A percentile compares a stretch with the other conserved stretches of the same genome.
Conservation (phyloP, 305 asterid genomes). For the Ilex paraguariensis region DNA sequence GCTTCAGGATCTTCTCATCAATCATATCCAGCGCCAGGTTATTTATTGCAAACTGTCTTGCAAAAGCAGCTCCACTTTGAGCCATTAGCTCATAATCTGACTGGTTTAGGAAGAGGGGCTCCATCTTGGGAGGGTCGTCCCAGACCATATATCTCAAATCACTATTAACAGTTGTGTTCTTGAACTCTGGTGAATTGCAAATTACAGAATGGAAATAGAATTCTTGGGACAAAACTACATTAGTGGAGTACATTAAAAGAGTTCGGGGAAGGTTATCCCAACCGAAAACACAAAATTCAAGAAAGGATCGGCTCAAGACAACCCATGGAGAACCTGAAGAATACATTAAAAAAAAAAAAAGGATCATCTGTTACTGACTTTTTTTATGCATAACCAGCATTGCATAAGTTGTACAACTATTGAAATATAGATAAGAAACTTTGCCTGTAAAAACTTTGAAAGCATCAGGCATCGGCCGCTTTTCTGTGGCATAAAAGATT, state of each 20-base stretch:
- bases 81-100: conserved; percentile 60
- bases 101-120: conserved; percentile 59
- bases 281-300: conserved; percentile 84
- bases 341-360: background rate
- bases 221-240: conserved; percentile 69
- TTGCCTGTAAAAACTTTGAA: conserved; percentile 87
- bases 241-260: conserved; percentile 73
- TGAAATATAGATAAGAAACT: conserved; percentile 8
- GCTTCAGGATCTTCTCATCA: conserved; percentile 60
- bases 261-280: conserved; percentile 98
- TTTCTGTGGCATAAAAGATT: conserved; percentile 90
- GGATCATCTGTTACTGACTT: background rate
- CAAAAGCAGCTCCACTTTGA: conserved; percentile 86
- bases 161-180: conserved; percentile 68
- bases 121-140: conserved; percentile 98
- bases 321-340: conserved; percentile 95
- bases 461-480: conserved; percentile 85
- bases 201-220: conserved; percentile 89
- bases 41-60: conserved; percentile 61
- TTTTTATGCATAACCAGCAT: no score
- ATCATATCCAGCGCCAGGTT: conserved; percentile 71
- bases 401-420: background rate
- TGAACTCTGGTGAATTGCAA: conserved; percentile 77
- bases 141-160: conserved; percentile 84
- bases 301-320: conserved; percentile 72